Evolutionary conservation across 2,329 filamentous ascomycete genomes (phyloP), one percentile per base, ranked within the genome.

Genomic region (Sporothrix pallida): DNA sequence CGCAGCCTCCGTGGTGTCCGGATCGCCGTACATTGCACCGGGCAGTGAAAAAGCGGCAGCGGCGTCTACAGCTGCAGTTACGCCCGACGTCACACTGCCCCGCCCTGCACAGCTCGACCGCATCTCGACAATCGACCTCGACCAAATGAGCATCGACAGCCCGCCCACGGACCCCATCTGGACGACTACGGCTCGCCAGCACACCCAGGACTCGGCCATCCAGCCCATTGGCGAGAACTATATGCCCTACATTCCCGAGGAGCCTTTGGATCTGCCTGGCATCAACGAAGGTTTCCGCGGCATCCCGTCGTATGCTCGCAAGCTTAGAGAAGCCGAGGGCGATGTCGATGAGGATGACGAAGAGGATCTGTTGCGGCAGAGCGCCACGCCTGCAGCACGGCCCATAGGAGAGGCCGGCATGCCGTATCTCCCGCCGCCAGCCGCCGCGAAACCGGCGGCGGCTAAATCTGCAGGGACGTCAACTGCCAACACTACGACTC

Each of bases 101-200:
- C 60, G 26, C 15, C 65, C 54, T 2, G 10, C 23, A 0, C 72
- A 74, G 82, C 83, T 74, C 81, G 83, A 78, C 80, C 83, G 73
- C 82, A 83, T 77, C 76, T 82, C 75, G 7, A 80, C 78, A 13
- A 71, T 78, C 46, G 80, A 81, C 10, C 77, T 80, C 46, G 79
- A 82, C 75, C 78, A 77, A 50, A 81, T 82, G 78, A 80, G 78
- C 76, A 80, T 82, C 1, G 81, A 82, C 26, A 79, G 80, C 72
- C 82, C 79, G 65, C 81, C 79, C 9, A 78, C 75, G 69, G 81
- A 83, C 71, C 79, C 80, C 7, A 78, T 83, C 72, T 81, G 79
- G 76, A 83, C 81, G 17, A 79, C 77, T 26, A 75, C 63, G 1
- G 76, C 76, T 69, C 63, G 75, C 74, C 72, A 77, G 77, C 72